A percentile compares a stretch with the other conserved stretches of the same genome.
phyloP scores from a whole-genome alignment of 257 asterid species.

The Prunella vulgaris region DNA sequence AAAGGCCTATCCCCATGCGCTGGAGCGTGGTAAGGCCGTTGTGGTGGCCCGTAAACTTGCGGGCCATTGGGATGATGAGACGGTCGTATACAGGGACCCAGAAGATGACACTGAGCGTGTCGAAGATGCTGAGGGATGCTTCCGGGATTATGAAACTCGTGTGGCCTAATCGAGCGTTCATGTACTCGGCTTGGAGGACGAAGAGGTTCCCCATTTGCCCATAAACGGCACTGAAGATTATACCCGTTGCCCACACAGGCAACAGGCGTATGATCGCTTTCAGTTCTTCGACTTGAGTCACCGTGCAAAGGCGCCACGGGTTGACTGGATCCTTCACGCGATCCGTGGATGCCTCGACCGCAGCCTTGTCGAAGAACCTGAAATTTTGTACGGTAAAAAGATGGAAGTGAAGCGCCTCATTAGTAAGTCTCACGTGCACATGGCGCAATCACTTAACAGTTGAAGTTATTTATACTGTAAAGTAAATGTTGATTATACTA shows the following conservation, averaged over 20 bases:
- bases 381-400: not conserved
- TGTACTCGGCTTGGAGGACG: slow-evolving; percentile 49
- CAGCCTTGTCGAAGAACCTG: slow-evolving; percentile 73
- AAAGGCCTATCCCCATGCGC: slow-evolving; percentile 53
- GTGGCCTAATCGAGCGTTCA: slow-evolving; percentile 46
- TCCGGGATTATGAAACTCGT: slow-evolving; percentile 50
- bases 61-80: slow-evolving; percentile 42
- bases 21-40: slow-evolving; percentile 60
- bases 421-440: no score
- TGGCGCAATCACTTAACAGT: no score
- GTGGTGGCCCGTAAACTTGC: slow-evolving; percentile 58
- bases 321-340: slow-evolving; percentile 18
- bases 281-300: slow-evolving; percentile 67
- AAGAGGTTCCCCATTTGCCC: slow-evolving; percentile 61
- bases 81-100: slow-evolving; percentile 70
- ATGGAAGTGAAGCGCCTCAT: no score
- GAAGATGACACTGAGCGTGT: slow-evolving; percentile 54
- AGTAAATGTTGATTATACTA: no score
- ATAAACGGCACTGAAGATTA: slow-evolving; percentile 49
- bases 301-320: slow-evolving; percentile 66
- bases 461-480: no score
- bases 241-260: slow-evolving; percentile 70
- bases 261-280: slow-evolving; percentile 50
- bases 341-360: slow-evolving; percentile 43
- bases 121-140: slow-evolving; percentile 58